These are phyloP conservation scores for Moesziomyces parantarcticus DNA, from an alignment of 1,284 basidiomycete genomes.

Conservation along the genomic window DNA sequence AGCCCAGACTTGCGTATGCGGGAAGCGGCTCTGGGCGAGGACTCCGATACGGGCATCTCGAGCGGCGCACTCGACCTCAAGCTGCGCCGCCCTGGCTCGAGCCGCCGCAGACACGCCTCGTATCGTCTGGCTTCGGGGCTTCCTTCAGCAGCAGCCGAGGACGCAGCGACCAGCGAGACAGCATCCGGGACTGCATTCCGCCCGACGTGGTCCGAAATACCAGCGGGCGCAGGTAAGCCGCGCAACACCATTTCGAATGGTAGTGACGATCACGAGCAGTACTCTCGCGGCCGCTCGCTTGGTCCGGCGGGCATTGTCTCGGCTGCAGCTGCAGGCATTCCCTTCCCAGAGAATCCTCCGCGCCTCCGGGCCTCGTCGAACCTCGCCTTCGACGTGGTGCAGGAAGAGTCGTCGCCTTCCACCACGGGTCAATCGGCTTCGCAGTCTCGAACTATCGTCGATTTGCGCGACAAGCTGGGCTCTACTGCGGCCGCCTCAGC, in stretches of 20 bases:
- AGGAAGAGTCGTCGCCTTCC: conserved; percentile 43
- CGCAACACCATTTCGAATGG: conserved; percentile 37
- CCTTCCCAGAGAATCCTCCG: conserved; percentile 17
- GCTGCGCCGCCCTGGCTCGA: conserved; percentile 11
- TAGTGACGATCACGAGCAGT: conserved; percentile 44
- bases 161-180: not conserved
- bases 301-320: conserved; percentile 31
- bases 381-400: conserved; percentile 42
- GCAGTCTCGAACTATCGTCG: conserved; percentile 33
- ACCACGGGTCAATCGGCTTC: conserved; percentile 35
- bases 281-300: conserved; percentile 37
- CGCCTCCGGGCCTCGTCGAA: conserved; percentile 46
- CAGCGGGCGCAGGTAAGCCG: conserved; percentile 15
- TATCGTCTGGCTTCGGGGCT: conserved; percentile 23
- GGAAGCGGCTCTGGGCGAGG: conserved; percentile 16
- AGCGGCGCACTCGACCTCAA: conserved; percentile 8
- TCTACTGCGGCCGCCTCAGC: not conserved
- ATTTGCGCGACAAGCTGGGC: conserved; percentile 13
- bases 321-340: conserved; percentile 17
- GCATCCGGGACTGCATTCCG: not conserved
- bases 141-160: conserved; percentile 9
- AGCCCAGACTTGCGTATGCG: conserved; percentile 25
- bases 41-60: conserved; percentile 8
- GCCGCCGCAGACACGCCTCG: conserved; percentile 18
- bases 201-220: conserved; percentile 37